These are phyloP conservation scores for Leccinum pellstonianum DNA, from an alignment of 768 basidiomycete genomes.

Conservation along the genomic window DNA sequence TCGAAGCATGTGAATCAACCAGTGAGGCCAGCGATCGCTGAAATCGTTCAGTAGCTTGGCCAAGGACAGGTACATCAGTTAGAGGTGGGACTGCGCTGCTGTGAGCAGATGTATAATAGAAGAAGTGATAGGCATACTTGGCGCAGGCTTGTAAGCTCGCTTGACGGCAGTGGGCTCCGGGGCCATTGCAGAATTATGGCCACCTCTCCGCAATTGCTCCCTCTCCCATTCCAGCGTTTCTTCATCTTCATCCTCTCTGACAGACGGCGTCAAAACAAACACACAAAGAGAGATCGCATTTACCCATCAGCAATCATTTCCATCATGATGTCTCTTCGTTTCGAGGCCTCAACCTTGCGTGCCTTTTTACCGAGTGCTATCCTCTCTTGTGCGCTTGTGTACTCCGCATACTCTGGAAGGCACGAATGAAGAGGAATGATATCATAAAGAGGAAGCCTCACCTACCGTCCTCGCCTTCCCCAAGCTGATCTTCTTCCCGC, in stretches of 20 bases:
- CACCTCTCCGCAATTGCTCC: slow-evolving; percentile 77
- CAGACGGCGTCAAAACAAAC: slow-evolving; percentile 5
- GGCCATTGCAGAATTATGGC: slow-evolving; percentile 44
- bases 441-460: slow-evolving; percentile 1
- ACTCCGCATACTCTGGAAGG: slow-evolving; percentile 74
- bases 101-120: slow-evolving; percentile 14
- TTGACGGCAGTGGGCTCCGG: slow-evolving; percentile 41
- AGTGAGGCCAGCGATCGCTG: slow-evolving; percentile 58
- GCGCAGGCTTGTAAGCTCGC: slow-evolving; percentile 65
- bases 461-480: slow-evolving; percentile 85
- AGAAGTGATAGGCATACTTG: slow-evolving; percentile 47
- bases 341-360: slow-evolving; percentile 64
- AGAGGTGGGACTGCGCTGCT: slow-evolving; percentile 57
- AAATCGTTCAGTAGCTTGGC: slow-evolving; percentile 58
- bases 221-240: slow-evolving; percentile 85
- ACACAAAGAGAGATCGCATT: slow-evolving; percentile 26
- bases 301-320: slow-evolving; percentile 84
- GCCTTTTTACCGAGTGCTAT: slow-evolving; percentile 85
- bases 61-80: slow-evolving; percentile 63
- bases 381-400: slow-evolving; percentile 82
- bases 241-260: slow-evolving; percentile 78
- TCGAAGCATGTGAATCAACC: slow-evolving; percentile 65
- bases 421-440: slow-evolving; percentile 10
- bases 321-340: slow-evolving; percentile 66
- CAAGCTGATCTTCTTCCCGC: slow-evolving; percentile 85